Evolutionary conservation across 768 basidiomycete genomes (phyloP), one percentile per base, ranked within the genome.

Genomic region (Pleurotus citrinopileatus): DNA sequence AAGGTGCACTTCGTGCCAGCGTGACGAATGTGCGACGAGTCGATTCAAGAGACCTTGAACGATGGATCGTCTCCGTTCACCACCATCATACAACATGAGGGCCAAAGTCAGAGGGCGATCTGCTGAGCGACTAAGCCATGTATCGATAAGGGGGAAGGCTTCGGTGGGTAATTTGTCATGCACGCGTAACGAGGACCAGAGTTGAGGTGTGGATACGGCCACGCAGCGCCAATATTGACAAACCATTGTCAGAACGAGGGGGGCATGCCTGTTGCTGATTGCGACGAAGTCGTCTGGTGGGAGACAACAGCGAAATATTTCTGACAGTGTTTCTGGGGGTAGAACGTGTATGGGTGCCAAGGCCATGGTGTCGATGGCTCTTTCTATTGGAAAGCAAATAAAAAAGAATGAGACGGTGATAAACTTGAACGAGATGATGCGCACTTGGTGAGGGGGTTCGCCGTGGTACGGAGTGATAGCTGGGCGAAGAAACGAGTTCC

Each of bases 81-180:
- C 22, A 15, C 34, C 28, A 23, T 50, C 48, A 15, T 50, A 32
- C 17, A 50, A 20, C 48, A 50, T 36, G n/a, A 50, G 32, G 12
- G 29, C 48, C 15, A 50, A 26, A 13, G 20, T 6, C 4, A 50
- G 48, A 8, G 48, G 48, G 17, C 48, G 48, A 36, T 50, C 48
- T 4, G 29, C 48, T 2, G 48, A 50, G 13, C 48, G 48, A 15
- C 29, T 4, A 36, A 50, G 48, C 48, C 48, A 50, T n/a, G 48
- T 50, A 34, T 50, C 34, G 48, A 50, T 50, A 25, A 50, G 48
- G 48, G 48, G 48, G 22, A 50, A 50, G 48, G 48, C 28, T 17
- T 50, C 48, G 2, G 48, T 9, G 29, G 4, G 48, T 6, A 50
- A 15, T 37, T 50, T 50, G 48, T 50, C 48, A 29, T 50, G 48